Evolutionary conservation across 2,329 filamentous ascomycete species (phyloP).

Genomic region (Stachybotrys chartarum): DNA sequence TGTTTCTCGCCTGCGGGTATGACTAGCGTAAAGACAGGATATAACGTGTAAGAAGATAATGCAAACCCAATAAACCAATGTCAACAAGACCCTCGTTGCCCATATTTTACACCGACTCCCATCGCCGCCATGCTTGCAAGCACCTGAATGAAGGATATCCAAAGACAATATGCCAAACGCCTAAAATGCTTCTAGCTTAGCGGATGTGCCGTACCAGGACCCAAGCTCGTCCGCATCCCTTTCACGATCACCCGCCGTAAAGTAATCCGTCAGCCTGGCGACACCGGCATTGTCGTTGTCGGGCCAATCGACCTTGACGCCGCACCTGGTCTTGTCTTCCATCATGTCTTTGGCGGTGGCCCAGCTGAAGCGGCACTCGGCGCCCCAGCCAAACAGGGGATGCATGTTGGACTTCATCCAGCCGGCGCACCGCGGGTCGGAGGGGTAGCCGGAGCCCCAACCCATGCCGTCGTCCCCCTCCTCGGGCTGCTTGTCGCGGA

Average conservation of each 20-base stretch:
- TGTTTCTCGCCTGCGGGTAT: background rate
- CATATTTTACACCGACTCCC: background rate
- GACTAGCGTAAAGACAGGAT: slow-evolving; percentile 1
- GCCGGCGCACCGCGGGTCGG: slow-evolving; percentile 68
- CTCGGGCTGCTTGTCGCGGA: slow-evolving; percentile 19
- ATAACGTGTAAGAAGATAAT: slow-evolving; percentile 1
- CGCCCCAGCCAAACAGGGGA: slow-evolving; percentile 90
- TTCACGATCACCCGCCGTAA: slow-evolving; percentile 37
- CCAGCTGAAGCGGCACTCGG: slow-evolving; percentile 93
- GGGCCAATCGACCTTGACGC: slow-evolving; percentile 78
- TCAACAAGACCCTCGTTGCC: background rate
- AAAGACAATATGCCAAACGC: background rate
- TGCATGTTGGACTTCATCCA: slow-evolving; percentile 89
- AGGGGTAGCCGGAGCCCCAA: slow-evolving; percentile 94
- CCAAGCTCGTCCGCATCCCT: slow-evolving; percentile 59
- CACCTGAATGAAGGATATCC: background rate
- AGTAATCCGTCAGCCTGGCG: slow-evolving; percentile 70
- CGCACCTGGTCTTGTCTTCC: slow-evolving; percentile 57
- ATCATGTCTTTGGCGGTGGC: slow-evolving; percentile 90
- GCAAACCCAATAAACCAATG: background rate
- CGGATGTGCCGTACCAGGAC: slow-evolving; percentile 75
- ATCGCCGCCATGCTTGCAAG: slow-evolving; percentile 1
- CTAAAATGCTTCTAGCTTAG: slow-evolving; percentile 64
- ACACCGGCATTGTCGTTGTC: slow-evolving; percentile 62
- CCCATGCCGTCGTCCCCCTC: slow-evolving; percentile 33